Conservation (phyloP, 441 rosid genomes). For the Euphorbia corollata region DNA sequence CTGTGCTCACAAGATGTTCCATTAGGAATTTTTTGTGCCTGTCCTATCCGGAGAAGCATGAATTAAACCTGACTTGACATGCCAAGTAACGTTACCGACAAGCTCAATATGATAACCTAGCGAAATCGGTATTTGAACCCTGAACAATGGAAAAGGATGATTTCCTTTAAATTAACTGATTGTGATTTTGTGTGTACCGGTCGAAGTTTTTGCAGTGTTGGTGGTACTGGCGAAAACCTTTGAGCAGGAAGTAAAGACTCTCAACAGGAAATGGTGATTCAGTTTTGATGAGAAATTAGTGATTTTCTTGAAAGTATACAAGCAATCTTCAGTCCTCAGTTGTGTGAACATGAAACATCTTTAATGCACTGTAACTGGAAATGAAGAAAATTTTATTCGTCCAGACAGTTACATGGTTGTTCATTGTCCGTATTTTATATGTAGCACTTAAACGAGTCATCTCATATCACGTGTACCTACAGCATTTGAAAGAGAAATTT, state of each 20-base stretch:
- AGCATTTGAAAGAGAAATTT: slow-evolving; percentile 1
- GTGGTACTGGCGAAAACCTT: slow-evolving; percentile 22
- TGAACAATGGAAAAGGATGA: slow-evolving; percentile 31
- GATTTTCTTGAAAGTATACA: slow-evolving; percentile 27
- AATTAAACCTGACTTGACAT: slow-evolving; percentile 50
- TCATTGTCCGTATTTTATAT: too few relatives aligned
- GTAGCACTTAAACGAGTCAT: background rate
- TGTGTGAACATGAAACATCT: slow-evolving; percentile 42
- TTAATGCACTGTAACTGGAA: background rate
- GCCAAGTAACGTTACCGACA: slow-evolving; percentile 63
- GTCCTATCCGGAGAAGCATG: slow-evolving; percentile 32
- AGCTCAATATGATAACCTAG: slow-evolving; percentile 45
- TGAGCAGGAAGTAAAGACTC: slow-evolving; percentile 28
- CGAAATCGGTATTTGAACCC: slow-evolving; percentile 17
- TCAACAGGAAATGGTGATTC: slow-evolving; percentile 16
- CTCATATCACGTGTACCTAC: background rate
- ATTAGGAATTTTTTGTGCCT: background rate
- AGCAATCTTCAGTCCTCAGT: slow-evolving; percentile 30
- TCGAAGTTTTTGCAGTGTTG: slow-evolving; percentile 15
- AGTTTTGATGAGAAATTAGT: slow-evolving; percentile 7
- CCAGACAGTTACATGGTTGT: too few relatives aligned
- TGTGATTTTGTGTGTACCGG: slow-evolving; percentile 5
- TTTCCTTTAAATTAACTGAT: slow-evolving; percentile 19
- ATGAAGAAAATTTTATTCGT: too few relatives aligned
- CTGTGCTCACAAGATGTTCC: slow-evolving; percentile 20